Evolutionary conservation across 2,329 filamentous ascomycete species (phyloP).

Genomic region (Xylariaceae sp.): DNA sequence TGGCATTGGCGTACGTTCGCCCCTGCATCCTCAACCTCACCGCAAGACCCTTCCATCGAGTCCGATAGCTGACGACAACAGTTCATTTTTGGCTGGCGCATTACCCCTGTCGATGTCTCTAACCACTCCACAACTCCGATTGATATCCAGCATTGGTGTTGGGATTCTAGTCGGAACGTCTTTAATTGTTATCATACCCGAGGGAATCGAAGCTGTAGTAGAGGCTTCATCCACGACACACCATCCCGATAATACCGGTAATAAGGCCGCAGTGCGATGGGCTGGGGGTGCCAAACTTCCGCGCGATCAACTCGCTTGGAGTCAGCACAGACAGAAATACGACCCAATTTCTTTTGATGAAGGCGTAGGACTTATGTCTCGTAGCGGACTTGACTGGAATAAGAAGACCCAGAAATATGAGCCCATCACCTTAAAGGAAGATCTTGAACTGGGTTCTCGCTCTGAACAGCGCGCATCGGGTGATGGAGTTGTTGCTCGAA

Average conservation of each 20-base stretch:
- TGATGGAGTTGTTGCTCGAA: conserved; percentile 16
- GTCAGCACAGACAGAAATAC: not conserved
- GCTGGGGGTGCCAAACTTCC: conserved; percentile 1
- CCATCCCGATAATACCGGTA: conserved; percentile 16
- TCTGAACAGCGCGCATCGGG: too few relatives aligned
- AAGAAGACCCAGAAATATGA: too few relatives aligned
- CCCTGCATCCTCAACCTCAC: not conserved
- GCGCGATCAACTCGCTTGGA: not conserved
- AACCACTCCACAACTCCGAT: conserved; percentile 78
- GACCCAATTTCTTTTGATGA: not conserved
- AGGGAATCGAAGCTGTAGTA: conserved; percentile 89
- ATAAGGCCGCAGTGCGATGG: conserved; percentile 18
- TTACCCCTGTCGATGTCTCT: conserved; percentile 86
- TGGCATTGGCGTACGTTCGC: conserved; percentile 33
- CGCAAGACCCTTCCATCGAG: conserved; percentile 1
- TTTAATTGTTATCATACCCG: conserved; percentile 94
- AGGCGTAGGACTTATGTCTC: not conserved
- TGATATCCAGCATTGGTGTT: conserved; percentile 89
- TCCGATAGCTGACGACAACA: conserved; percentile 37
- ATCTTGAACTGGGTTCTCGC: too few relatives aligned
- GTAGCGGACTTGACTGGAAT: too few relatives aligned
- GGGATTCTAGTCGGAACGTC: conserved; percentile 93
- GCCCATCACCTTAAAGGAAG: too few relatives aligned
- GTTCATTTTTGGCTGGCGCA: conserved; percentile 89
- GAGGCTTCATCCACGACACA: conserved; percentile 42